Base-by-base conservation (phyloP, 208 protist genomes). In the Sergeia podlipaevii region DNA sequence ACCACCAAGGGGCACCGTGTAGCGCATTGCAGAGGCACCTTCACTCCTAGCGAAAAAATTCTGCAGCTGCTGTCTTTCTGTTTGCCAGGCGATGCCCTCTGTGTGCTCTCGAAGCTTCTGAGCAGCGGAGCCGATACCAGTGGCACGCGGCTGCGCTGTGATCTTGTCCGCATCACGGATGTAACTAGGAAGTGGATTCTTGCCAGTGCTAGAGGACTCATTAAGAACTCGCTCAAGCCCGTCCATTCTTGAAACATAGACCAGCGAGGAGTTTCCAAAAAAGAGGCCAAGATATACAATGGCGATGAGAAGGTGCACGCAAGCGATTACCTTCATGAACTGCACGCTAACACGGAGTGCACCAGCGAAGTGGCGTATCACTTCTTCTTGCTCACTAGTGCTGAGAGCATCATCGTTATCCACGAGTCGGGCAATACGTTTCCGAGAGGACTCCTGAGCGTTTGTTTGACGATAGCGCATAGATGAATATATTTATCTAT, bases 321-420 rank as follows among this genome's bases (percentile, higher is more conserved):
- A 64, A 20, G 77, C 80, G 7, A 93, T 42, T 3, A 85, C 44
- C 15, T 67, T 54, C 0, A 85, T 21, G 23, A 80, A 66, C 7
- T 49, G 47, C 0, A 75, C 54, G 45, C 64, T 85, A 17, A 28
- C 68, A 0, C 63, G 60, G 13, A 89, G 52, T 11, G 62, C 69
- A 4, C 45, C 49, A 2, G 75, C 64, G 20, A 93, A 73, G 70
- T 88, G 81, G 8, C 56, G 53, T 11, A 93, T 54, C 6, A 93
- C 72, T 26, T 81, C 71, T 23, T 83, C 70, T 44, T 93, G 85
- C 65, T 93, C 85, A 2, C 43, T 33, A 0, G 72, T 83, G 63
- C 71, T 85, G 18, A 93, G 68, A 10, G 71, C 51, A 26, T 89
- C 77, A 18, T 80, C 43, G 20, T 39, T 58, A 4, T 71, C 49